Percentiles rank a stretch among this genome's conserved stretches.
Conservation (phyloP, 495 filamentous ascomycete species). For the Aspergillus cavernicola region DNA sequence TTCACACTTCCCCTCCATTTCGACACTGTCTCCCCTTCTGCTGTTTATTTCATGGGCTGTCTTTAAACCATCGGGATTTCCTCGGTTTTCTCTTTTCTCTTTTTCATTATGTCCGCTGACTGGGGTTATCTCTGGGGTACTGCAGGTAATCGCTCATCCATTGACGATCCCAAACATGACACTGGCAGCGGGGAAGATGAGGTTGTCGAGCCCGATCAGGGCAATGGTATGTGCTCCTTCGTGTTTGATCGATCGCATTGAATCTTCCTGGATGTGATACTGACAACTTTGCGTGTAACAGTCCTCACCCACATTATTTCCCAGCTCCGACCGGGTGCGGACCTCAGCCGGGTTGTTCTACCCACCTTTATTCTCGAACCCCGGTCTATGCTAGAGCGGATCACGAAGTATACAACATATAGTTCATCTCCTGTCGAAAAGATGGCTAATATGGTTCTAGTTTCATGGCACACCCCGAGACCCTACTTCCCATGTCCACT, state of each 20-base stretch:
- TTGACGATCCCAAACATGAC: conserved; percentile 44
- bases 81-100: conserved; percentile 2
- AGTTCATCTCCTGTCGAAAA: not conserved
- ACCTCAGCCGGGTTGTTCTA: conserved; percentile 88
- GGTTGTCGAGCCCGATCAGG: conserved; percentile 66
- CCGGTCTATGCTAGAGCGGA: conserved; percentile 94
- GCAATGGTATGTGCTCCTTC: conserved; percentile 45
- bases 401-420: conserved; percentile 78
- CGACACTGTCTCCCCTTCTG: not conserved
- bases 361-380: conserved; percentile 98
- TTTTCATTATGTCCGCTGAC: conserved; percentile 36
- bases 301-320: conserved; percentile 95
- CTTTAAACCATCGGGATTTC: conserved; percentile 2
- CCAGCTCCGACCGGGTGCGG: conserved; percentile 90
- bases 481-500: conserved; percentile 77
- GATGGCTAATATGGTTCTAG: conserved; percentile 40
- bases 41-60: not conserved
- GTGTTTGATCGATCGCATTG: not conserved
- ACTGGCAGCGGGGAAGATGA: conserved; percentile 62
- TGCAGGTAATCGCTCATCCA: conserved; percentile 52
- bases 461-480: conserved; percentile 99
- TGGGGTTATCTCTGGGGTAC: conserved; percentile 23
- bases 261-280: not conserved
- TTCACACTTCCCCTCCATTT: not conserved
- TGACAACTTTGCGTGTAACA: not conserved